Evolutionary conservation across 2,329 filamentous ascomycete species (phyloP), one percentile per base, ranked within the genome.

Genomic region (Lecanosticta acicola): DNA sequence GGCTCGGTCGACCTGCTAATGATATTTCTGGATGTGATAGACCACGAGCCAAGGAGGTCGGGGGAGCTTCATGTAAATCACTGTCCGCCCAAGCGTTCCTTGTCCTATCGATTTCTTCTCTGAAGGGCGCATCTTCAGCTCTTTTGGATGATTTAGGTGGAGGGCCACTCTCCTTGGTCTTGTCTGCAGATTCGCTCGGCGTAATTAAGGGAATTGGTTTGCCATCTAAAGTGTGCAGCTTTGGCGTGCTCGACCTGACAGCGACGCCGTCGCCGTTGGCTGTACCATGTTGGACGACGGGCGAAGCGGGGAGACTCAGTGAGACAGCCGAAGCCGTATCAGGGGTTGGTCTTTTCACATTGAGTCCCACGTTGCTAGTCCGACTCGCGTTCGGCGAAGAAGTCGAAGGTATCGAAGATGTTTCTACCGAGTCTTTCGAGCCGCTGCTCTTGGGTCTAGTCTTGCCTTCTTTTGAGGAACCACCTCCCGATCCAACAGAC

Each of bases 1-100:
- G 39, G 16, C 55, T 54, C 13, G 50, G 35, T 34, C 46, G 43
- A 13, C 54, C 49, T 11, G 43, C 35, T n/a, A 50, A 32, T 8
- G 51, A 45, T 2, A 53, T 43, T 40, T 60, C 56, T 38, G 58
- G 56, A 40, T 62, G 57, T 16, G 61, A 62, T 5, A 64, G 45
- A 2, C 63, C 60, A 36, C 59, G 54, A 4, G 59, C 59, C 14
- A 64, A 52, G 5, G 60, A 59, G 24, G 60, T 51, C 8, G 56
- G 59, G n/a, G 60, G 59, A 10, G 46, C 48, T 24, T 56, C 59
- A 41, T 58, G 59, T 5, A 55, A 49, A 43, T 61, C 59, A 29
- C 58, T 53, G 17, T 60, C 56, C 14, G 48, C 43, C 37, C 58
- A 50, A 10, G 57, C 57, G 37, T 43, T 55, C 26, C 56, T 53